phyloP scores from a whole-genome alignment of 129 eudicot genomes.

The Logfia minima region DNA sequence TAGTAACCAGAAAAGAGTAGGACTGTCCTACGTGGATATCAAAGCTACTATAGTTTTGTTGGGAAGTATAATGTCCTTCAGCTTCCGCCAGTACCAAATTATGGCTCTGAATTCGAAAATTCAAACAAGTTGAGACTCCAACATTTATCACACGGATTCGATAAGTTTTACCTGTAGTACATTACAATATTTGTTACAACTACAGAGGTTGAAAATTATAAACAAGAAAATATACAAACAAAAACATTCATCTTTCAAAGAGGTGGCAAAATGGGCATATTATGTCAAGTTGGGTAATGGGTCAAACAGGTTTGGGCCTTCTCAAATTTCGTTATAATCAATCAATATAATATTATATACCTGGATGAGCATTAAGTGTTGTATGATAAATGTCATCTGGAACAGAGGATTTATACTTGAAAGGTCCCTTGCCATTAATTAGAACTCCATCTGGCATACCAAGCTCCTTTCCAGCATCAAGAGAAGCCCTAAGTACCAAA shows the following conservation, averaged over 20 bases:
- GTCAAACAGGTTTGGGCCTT: not conserved
- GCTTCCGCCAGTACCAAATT: constrained; percentile 74
- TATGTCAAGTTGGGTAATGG: too few species aligned
- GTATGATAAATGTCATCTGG: constrained; percentile 72
- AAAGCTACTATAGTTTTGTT: constrained; percentile 68
- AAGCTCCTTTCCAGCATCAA: constrained; percentile 67
- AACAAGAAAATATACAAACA: not conserved
- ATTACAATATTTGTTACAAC: constrained; percentile 1
- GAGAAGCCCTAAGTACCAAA: constrained; percentile 54
- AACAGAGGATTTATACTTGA: constrained; percentile 57
- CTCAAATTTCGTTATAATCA: too few species aligned
- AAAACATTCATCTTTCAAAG: not conserved
- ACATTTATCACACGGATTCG: constrained; percentile 85
- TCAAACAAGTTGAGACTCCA: constrained; percentile 81
- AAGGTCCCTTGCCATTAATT: constrained; percentile 96
- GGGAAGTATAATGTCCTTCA: constrained; percentile 77
- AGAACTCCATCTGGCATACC: constrained; percentile 92
- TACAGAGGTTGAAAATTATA: not conserved
- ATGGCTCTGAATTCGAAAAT: constrained; percentile 83
- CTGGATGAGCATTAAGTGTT: constrained; percentile 75
- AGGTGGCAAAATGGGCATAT: not conserved
- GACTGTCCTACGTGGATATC: constrained; percentile 97
- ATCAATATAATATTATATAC: constrained; percentile 29
- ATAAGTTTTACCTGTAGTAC: constrained; percentile 72
- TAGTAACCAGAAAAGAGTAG: constrained; percentile 77